Percentiles rank a stretch among this genome's conserved stretches.
phyloP scores from a whole-genome alignment of 257 asterid genomes.

The Catharanthus roseus region DNA sequence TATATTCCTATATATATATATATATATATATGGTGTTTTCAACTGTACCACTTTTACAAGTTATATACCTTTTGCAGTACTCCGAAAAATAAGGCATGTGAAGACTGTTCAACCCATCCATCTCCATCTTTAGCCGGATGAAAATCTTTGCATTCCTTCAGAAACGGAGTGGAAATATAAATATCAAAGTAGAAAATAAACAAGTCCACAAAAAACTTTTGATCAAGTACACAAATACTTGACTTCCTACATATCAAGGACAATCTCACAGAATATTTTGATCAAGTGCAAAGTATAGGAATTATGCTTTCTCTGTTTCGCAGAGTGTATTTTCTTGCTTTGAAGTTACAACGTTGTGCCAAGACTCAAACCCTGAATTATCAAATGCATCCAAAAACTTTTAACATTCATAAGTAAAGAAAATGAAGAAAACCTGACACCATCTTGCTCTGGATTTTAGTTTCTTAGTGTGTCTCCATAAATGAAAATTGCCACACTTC shows the following conservation, averaged over 20 bases:
- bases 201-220: background rate
- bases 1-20: background rate
- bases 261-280: background rate
- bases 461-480: conserved; percentile 71
- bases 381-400: background rate
- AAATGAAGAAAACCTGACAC: conserved; percentile 70
- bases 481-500: conserved; percentile 76
- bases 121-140: conserved; percentile 97
- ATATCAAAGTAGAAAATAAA: background rate
- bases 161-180: conserved; percentile 21
- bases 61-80: conserved; percentile 65
- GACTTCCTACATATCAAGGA: background rate
- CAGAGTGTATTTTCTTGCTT: background rate
- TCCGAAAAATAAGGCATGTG: conserved; percentile 79
- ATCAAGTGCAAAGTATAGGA: background rate
- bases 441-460: conserved; percentile 88
- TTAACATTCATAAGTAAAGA: conserved; percentile 1
- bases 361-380: background rate
- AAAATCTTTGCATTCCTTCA: conserved; percentile 84
- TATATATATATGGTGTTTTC: background rate
- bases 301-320: background rate
- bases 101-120: conserved; percentile 97
- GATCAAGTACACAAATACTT: background rate
- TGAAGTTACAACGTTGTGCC: background rate
- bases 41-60: background rate